These are phyloP conservation scores for Amylocarpus encephaloides DNA, from an alignment of 2,329 filamentous ascomycete genomes.

Conservation along the genomic window DNA sequence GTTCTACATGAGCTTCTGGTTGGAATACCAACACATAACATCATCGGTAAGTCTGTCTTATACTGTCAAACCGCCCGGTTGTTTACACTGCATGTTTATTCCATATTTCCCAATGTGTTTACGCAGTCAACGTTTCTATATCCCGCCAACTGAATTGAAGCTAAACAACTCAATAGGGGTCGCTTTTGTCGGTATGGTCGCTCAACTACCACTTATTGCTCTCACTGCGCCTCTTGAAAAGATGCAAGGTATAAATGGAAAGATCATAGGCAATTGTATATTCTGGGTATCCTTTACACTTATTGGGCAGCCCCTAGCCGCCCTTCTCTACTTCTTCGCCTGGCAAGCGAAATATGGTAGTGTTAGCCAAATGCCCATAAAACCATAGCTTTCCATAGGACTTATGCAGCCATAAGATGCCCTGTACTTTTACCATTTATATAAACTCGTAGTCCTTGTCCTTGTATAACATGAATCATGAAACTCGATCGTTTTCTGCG, in stretches of 20 bases:
- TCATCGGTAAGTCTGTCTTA: slow-evolving; percentile 57
- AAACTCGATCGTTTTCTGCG: slow-evolving; percentile 69
- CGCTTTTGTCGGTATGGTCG: slow-evolving; percentile 88
- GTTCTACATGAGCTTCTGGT: slow-evolving; percentile 88
- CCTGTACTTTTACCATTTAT: neutral
- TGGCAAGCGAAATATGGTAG: slow-evolving; percentile 98
- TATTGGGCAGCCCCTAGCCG: slow-evolving; percentile 88
- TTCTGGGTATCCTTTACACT: slow-evolving; percentile 98
- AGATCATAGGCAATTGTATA: slow-evolving; percentile 80
- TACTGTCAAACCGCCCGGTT: neutral
- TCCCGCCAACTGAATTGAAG: neutral
- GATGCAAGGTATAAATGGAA: slow-evolving; percentile 67
- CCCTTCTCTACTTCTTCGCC: slow-evolving; percentile 91
- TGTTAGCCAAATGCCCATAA: slow-evolving; percentile 43
- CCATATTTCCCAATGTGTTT: neutral
- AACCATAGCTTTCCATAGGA: slow-evolving; percentile 5
- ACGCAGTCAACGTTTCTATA: neutral
- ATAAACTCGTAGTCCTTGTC: neutral
- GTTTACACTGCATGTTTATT: neutral
- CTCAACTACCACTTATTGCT: slow-evolving; percentile 82
- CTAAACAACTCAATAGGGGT: slow-evolving; percentile 51
- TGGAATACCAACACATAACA: slow-evolving; percentile 88
- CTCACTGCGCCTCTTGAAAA: slow-evolving; percentile 75
- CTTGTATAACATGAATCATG: slow-evolving; percentile 10
- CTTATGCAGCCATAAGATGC: neutral